These are phyloP conservation scores for Aphanoascus verrucosus DNA, from an alignment of 2,329 filamentous ascomycete species.

Conservation along the genomic window DNA sequence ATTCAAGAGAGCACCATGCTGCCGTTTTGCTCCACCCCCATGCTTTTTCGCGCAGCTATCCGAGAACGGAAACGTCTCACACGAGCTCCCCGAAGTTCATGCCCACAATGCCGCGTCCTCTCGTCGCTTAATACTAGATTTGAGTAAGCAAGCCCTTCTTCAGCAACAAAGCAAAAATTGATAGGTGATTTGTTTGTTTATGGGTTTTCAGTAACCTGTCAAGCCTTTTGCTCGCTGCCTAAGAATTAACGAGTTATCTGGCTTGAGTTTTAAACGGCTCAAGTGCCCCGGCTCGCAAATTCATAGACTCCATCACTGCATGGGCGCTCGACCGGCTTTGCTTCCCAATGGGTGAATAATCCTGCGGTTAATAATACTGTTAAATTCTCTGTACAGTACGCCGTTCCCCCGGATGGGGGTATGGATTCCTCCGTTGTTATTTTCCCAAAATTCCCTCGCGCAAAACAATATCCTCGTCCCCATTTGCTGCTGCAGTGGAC, in stretches of 20 bases:
- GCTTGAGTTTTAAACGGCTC: no score
- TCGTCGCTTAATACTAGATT: no score
- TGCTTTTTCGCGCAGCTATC: constrained; percentile 6
- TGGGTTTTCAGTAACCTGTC: no score
- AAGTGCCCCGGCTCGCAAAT: not conserved
- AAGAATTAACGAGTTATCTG: no score
- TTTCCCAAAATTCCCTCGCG: not conserved
- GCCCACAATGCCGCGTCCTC: no score
- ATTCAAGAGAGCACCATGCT: not conserved
- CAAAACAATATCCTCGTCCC: not conserved
- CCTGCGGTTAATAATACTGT: not conserved
- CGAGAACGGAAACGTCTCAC: constrained; percentile 11
- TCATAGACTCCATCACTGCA: not conserved
- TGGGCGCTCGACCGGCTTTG: not conserved
- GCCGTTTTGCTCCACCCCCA: constrained; percentile 5
- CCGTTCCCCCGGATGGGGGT: not conserved
- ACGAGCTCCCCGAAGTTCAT: not conserved
- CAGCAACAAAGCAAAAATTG: no score
- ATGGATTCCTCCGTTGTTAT: not conserved
- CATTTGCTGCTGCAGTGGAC: not conserved
- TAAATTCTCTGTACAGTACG: not conserved
- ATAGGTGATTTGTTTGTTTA: no score
- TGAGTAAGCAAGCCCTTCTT: no score
- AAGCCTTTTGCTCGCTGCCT: no score
- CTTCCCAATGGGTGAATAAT: constrained; percentile 5